Evolutionary conservation across 1,139 yeast species (phyloP), one percentile per base, ranked within the genome.

Genomic region (Blastobotrys niveus): DNA sequence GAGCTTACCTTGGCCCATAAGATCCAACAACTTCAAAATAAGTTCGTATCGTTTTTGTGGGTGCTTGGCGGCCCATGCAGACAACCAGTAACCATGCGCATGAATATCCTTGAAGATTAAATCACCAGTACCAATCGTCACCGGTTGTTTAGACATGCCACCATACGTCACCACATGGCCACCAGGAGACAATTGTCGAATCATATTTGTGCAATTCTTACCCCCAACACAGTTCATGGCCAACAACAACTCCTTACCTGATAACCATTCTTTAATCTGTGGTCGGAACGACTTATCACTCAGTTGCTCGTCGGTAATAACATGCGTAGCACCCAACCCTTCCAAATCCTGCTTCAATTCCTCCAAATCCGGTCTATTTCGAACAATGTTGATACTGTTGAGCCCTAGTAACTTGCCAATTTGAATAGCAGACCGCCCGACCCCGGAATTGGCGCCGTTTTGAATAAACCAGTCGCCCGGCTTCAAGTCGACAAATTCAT

Each of bases 101-200:
- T 85, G 81, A 49, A 91, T 66, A 59, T 89, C 84, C 64, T 88
- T 91, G 72, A 91, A 91, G 53, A 93, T 89, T 59, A 86, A 85
- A 50, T 86, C 68, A 1, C 95, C 79, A 1, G 96, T 87, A 34
- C 97, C 96, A 48, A 91, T 66, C 15, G 79, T 76, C 21, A 93
- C 93, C 2, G 98, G 98, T 66, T 87, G 91, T 71, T 81, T 80
- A 5, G 97, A 86, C 98, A 91, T 91, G 40, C 96, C 98, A 24
- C 99, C 99, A 61, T 91, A 91, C 0, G 98, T 88, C 57, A 85
- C 79, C 72, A 91, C 72, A 52, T 83, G 73, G 2, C 79, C 80
- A 25, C 88, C 86, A 50, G 77, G 73, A 18, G 67, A 61, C 51
- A 91, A 73, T 61, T 88, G 88, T 53, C 96, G 75, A 7, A 95